These are phyloP conservation scores for Elsinoe arachidis DNA, from an alignment of 2,329 filamentous ascomycete species.

Conservation along the genomic window DNA sequence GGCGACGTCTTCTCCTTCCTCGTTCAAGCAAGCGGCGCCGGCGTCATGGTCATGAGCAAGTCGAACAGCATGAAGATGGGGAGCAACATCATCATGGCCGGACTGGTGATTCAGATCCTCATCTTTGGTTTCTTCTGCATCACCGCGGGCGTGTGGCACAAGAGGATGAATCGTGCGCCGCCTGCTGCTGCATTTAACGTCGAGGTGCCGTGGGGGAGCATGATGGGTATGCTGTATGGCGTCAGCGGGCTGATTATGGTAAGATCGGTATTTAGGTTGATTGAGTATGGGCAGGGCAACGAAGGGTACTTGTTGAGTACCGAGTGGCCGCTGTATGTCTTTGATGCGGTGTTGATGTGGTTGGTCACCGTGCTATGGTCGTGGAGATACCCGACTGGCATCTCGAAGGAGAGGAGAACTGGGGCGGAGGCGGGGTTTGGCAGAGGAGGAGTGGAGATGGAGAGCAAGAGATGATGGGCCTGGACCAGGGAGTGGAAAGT, in stretches of 20 bases:
- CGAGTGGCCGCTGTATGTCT: constrained; percentile 34
- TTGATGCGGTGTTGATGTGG: constrained; percentile 23
- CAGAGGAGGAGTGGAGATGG: neutral
- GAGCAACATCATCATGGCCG: constrained; percentile 39
- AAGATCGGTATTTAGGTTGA: constrained; percentile 40
- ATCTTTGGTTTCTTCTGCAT: constrained; percentile 44
- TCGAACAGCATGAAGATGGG: constrained; percentile 23
- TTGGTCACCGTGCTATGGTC: constrained; percentile 19
- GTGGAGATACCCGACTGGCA: constrained; percentile 19
- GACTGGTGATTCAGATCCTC: constrained; percentile 42
- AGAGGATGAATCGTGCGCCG: constrained; percentile 19
- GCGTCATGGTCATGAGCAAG: constrained; percentile 33
- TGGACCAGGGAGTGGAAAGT: neutral
- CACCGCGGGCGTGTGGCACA: constrained; percentile 24
- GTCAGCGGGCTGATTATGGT: constrained; percentile 40
- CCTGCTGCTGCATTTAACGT: constrained; percentile 14
- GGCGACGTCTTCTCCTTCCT: constrained; percentile 43
- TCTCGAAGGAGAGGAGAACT: neutral
- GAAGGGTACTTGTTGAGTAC: constrained; percentile 36
- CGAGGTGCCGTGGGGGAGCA: constrained; percentile 29
- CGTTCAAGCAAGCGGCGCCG: constrained; percentile 38
- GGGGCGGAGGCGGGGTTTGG: neutral
- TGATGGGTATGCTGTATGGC: constrained; percentile 37
- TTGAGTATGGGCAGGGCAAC: constrained; percentile 41
- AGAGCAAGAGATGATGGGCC: neutral